A percentile compares a stretch with the other conserved stretches of the same genome.
Conservation (phyloP, 1,139 yeast genomes). For the Diutina siamensis region DNA sequence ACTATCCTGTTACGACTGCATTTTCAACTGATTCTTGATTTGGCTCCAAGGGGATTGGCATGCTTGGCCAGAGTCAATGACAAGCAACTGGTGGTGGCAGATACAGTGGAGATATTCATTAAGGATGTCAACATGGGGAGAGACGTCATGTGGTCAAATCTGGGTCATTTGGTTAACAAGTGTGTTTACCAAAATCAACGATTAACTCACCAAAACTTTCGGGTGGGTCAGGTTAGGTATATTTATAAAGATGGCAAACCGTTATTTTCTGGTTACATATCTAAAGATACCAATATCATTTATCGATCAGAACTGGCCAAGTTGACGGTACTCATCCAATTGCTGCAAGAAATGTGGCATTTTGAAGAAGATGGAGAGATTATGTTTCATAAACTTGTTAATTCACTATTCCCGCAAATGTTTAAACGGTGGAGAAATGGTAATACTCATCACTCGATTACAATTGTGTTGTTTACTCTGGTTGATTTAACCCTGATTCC, state of each 20-base stretch:
- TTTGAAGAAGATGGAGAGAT: constrained; percentile 95
- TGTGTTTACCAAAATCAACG: constrained; percentile 64
- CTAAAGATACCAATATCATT: constrained; percentile 65
- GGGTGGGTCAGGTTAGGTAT: constrained; percentile 50
- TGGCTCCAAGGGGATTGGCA: constrained; percentile 57
- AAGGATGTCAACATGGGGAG: constrained; percentile 76
- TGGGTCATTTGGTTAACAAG: constrained; percentile 46
- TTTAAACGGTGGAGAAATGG: constrained; percentile 80
- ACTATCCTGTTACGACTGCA: constrained; percentile 40
- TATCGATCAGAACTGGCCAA: constrained; percentile 88
- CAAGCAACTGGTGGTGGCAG: constrained; percentile 47
- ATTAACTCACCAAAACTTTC: constrained; percentile 46
- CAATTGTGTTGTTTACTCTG: constrained; percentile 80
- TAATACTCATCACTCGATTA: constrained; percentile 82
- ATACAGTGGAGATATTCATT: constrained; percentile 69
- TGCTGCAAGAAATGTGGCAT: constrained; percentile 96
- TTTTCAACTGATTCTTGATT: constrained; percentile 50
- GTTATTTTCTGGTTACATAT: constrained; percentile 53
- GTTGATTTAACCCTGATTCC: constrained; percentile 56
- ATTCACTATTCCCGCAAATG: constrained; percentile 80
- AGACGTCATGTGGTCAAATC: constrained; percentile 88
- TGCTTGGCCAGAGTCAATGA: constrained; percentile 33
- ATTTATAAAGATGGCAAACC: constrained; percentile 64
- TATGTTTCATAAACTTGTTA: constrained; percentile 83
- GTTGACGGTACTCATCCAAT: constrained; percentile 71